Evolutionary conservation across 2,329 filamentous ascomycete species (phyloP).

Genomic region (Bipolaris cookei): DNA sequence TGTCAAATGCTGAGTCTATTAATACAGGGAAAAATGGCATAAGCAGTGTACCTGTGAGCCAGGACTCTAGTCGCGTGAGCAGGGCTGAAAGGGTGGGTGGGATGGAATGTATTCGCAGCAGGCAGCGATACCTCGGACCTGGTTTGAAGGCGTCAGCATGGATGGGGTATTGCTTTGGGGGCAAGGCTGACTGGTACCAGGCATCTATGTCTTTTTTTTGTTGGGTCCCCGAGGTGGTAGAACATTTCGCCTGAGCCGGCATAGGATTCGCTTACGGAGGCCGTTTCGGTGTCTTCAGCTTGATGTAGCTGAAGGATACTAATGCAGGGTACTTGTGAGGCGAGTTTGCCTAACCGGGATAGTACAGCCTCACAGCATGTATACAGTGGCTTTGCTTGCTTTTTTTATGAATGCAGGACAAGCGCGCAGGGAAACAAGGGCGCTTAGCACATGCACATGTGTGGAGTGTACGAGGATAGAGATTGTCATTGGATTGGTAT

Average conservation of each 20-base stretch:
- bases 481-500: conserved; percentile 1
- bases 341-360: neutral
- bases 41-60: conserved; percentile 1
- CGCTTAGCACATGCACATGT: neutral
- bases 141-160: neutral
- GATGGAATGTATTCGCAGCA: neutral
- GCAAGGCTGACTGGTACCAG: neutral
- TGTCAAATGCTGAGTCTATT: neutral
- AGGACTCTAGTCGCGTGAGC: neutral
- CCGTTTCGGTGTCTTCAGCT: neutral
- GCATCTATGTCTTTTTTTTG: neutral
- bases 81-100: no score
- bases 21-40: neutral
- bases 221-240: neutral
- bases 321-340: conserved; percentile 7
- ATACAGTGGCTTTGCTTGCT: neutral
- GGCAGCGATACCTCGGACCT: neutral
- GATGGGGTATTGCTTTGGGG: neutral
- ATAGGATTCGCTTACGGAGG: neutral
- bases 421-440: neutral
- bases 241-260: neutral
- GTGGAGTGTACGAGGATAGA: neutral
- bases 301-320: conserved; percentile 9
- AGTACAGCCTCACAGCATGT: neutral
- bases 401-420: neutral